Evolutionary conservation across 2,329 filamentous ascomycete genomes (phyloP).

Genomic region (Botrytis deweyae): DNA sequence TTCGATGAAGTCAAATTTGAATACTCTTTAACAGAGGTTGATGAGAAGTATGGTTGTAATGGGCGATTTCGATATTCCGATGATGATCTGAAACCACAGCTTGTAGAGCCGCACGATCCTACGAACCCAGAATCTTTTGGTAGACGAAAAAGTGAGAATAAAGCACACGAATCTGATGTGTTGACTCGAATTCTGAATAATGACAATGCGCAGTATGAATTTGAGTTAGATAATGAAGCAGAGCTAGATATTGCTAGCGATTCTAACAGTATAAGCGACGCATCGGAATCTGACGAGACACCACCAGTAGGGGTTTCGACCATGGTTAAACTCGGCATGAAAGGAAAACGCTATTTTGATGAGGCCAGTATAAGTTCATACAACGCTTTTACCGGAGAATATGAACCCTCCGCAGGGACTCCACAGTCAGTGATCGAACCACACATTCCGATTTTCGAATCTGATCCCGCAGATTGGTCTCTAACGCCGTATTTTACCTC

Average conservation of each 20-base stretch:
- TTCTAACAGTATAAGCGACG: conserved; percentile 44
- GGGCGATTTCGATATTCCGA: conserved; percentile 35
- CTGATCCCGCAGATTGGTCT: conserved; percentile 42
- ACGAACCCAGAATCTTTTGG: conserved; percentile 36
- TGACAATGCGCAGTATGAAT: conserved; percentile 33
- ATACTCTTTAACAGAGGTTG: conserved; percentile 33
- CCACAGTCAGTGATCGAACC: conserved; percentile 34
- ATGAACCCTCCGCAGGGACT: conserved; percentile 32
- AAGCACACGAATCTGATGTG: conserved; percentile 30
- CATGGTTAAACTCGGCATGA: conserved; percentile 46
- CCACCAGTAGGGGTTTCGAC: conserved; percentile 51
- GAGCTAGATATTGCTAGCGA: conserved; percentile 31
- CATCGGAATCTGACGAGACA: conserved; percentile 57
- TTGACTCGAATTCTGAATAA: conserved; percentile 47
- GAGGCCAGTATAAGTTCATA: conserved; percentile 36
- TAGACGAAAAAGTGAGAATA: conserved; percentile 28
- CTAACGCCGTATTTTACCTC: conserved; percentile 58
- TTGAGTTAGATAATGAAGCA: conserved; percentile 26
- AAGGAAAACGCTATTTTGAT: conserved; percentile 37
- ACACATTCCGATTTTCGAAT: conserved; percentile 36
- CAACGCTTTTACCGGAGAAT: conserved; percentile 35
- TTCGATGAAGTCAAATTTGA: conserved; percentile 39
- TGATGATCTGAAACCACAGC: conserved; percentile 19
- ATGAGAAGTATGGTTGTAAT: conserved; percentile 37
- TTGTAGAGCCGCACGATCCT: conserved; percentile 23